Percentiles rank a stretch among this genome's conserved stretches.
phyloP scores from a whole-genome alignment of 305 asterid species.

The Solanum hybrid region DNA sequence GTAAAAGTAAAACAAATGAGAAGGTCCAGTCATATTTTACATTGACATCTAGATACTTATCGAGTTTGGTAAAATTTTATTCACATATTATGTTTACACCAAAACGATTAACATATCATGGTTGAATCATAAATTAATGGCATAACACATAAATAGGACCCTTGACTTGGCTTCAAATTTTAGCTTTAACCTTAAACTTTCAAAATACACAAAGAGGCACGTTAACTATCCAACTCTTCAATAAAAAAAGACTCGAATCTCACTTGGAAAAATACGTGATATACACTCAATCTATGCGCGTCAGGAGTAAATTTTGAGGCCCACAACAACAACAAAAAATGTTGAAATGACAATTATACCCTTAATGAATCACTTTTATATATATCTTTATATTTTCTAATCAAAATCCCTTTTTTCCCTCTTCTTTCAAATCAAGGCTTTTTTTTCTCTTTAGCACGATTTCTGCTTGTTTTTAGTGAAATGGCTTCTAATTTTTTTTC shows the following conservation, averaged over 20 bases:
- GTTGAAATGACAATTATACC: neutral
- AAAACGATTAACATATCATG: neutral
- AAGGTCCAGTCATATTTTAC: neutral
- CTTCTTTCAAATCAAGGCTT: neutral
- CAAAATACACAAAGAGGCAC: neutral
- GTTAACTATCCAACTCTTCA: neutral
- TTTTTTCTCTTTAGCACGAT: neutral
- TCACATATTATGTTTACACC: neutral
- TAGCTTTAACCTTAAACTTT: neutral
- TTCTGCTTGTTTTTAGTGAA: neutral
- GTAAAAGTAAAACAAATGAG: neutral
- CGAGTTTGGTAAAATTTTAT: neutral
- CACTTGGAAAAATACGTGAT: neutral
- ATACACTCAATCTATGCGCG: neutral
- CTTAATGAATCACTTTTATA: neutral
- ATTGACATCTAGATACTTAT: neutral
- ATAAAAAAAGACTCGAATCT: neutral
- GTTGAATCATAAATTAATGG: neutral
- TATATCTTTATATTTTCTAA: neutral
- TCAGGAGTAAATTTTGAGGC: neutral
- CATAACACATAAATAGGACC: neutral
- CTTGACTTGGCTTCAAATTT: neutral
- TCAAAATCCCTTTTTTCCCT: neutral
- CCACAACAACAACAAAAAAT: neutral
- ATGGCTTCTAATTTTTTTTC: neutral